Evolutionary conservation across 345 rosid genomes (phyloP).

Genomic region (Eucalyptus pauciflora): DNA sequence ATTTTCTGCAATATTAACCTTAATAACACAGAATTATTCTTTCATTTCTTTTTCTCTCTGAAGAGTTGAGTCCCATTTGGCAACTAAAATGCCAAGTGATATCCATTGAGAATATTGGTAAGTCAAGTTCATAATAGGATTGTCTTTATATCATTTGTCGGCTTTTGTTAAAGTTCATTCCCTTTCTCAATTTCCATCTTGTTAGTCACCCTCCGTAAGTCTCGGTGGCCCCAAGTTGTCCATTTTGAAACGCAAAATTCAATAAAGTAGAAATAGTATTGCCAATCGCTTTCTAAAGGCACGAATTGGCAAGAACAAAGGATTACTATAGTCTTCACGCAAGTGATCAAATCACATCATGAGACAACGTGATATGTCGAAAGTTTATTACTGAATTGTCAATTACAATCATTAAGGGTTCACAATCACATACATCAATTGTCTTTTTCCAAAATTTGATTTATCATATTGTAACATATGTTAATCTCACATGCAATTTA

Average conservation of each 20-base stretch:
- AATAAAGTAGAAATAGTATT: background rate
- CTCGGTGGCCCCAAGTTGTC: background rate
- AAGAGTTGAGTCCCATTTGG: background rate
- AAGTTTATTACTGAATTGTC: background rate
- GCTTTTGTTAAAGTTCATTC: background rate
- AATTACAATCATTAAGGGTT: background rate
- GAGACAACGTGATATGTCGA: accelerated
- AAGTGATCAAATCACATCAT: background rate
- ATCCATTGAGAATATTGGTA: background rate
- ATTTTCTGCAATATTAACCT: background rate
- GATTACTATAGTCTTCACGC: background rate
- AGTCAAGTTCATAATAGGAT: background rate
- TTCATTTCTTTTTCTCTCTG: background rate
- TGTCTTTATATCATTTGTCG: background rate
- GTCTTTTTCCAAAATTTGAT: background rate
- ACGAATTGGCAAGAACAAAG: background rate
- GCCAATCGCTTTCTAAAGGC: background rate
- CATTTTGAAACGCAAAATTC: background rate
- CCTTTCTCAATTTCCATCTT: background rate
- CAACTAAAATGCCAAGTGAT: background rate
- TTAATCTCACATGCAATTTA: too few relatives aligned
- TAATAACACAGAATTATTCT: background rate
- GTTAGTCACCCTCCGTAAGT: background rate
- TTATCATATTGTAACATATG: background rate
- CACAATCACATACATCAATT: background rate